Evolutionary conservation across 495 filamentous ascomycete species (phyloP), one percentile per base, ranked within the genome.

Genomic region (Viridothelium virens): DNA sequence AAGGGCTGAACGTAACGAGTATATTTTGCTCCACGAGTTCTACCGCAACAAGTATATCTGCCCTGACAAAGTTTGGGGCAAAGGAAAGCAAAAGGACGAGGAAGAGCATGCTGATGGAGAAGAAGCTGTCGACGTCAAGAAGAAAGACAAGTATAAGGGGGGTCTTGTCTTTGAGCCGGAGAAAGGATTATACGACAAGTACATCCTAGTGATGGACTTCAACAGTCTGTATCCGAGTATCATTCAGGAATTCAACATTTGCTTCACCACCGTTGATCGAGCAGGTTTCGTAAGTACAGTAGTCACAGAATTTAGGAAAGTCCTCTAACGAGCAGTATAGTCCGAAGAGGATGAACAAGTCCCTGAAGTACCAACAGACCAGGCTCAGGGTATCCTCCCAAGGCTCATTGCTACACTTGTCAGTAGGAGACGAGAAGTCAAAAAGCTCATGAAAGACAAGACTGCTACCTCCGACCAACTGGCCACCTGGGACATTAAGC

Each of bases 231-330:
- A 98, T 72, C 94, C 94, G 14, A 96, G 92, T 76, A 97, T 98
- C 70, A 98, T 98, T 70, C 95, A 97, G 75, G 95, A 98, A 81
- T 97, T 85, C 79, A 98, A 98, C 75, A 98, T 98, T 72, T 98
- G 94, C 79, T 98, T 98, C 77, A 98, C 94, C 3, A 98, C 94
- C 0, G 91, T 97, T 3, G 91, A 97, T 68, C 81, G 90, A 64
- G 79, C 78, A 36, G 85, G 82, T 71, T 81, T 81, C 73, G 84
- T 85, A 79, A 80, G 83, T 71, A 47, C 1, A 6, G 10, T 31
- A 34, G 3, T 50, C 18, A 9, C 47, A 33, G 65, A 18, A 50
- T 18, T 38, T 61, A 68, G 7, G 71, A 65, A 44, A 38, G 7
- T 41, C 31, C 1, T 68, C 69, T 63, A 59, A 36, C 31, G 11